These are phyloP conservation scores for Medakamo hakoo DNA, from an alignment of 139 green algal species.

Conservation along the genomic window DNA sequence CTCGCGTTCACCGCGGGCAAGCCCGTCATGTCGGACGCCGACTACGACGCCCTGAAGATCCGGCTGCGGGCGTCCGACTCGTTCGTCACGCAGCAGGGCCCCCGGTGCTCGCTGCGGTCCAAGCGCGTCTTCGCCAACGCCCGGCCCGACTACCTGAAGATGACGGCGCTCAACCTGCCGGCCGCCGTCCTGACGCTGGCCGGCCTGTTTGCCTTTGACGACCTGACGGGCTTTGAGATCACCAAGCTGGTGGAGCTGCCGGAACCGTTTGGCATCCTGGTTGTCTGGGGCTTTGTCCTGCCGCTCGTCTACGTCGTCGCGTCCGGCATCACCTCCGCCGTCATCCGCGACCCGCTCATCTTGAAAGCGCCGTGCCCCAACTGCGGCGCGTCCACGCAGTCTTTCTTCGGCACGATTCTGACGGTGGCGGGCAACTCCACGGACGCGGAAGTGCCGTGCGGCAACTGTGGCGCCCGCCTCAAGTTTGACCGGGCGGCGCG, in stretches of 20 bases:
- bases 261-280: constrained; percentile 53
- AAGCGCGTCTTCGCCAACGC: constrained; percentile 60
- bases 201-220: constrained; percentile 59
- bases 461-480: constrained; percentile 49
- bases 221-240: constrained; percentile 69
- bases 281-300: constrained; percentile 71
- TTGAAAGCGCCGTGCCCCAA: constrained; percentile 64
- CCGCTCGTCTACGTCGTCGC: constrained; percentile 57
- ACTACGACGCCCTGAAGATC: constrained; percentile 55
- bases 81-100: constrained; percentile 31
- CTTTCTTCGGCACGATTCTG: constrained; percentile 78
- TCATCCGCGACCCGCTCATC: constrained; percentile 64
- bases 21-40: constrained; percentile 60
- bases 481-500: constrained; percentile 49
- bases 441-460: constrained; percentile 45
- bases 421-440: constrained; percentile 49
- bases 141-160: constrained; percentile 58
- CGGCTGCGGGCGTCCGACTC: neutral
- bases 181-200: constrained; percentile 47
- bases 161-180: constrained; percentile 72
- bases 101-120: constrained; percentile 56
- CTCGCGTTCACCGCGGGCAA: constrained; percentile 44
- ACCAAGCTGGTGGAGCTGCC: constrained; percentile 64
- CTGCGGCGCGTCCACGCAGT: constrained; percentile 47
- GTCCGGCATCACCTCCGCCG: constrained; percentile 58